These are phyloP conservation scores for Lepraria neglecta DNA, from an alignment of 495 filamentous ascomycete genomes.

Conservation along the genomic window DNA sequence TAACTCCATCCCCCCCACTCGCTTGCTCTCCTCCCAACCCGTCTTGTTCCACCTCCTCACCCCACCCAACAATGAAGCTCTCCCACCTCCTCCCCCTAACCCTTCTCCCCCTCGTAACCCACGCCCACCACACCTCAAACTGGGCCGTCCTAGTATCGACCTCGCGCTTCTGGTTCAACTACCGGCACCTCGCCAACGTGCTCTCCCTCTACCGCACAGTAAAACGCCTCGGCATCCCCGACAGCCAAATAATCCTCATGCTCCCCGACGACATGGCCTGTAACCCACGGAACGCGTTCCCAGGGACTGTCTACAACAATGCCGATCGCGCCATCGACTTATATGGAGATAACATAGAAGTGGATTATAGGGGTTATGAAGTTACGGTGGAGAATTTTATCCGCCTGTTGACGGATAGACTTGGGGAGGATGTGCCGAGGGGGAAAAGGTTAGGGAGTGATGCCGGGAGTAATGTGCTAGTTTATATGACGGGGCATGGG, in stretches of 20 bases:
- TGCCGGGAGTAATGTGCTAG: conserved; percentile 88
- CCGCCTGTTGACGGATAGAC: conserved; percentile 83
- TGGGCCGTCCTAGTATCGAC: conserved; percentile 98
- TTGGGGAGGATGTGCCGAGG: conserved; percentile 85
- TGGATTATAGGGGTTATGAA: conserved; percentile 96
- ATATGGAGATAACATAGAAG: conserved; percentile 98
- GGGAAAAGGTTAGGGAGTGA: conserved; percentile 90
- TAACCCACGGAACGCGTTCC: conserved; percentile 96
- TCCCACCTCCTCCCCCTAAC: conserved; percentile 40
- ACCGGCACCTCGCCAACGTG: conserved; percentile 95
- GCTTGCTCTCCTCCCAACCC: not conserved
- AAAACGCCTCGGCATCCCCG: conserved; percentile 94
- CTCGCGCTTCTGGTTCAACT: conserved; percentile 99
- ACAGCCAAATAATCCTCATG: conserved; percentile 99
- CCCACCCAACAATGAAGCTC: conserved; percentile 20
- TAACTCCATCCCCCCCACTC: not conserved
- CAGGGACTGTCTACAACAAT: conserved; percentile 97
- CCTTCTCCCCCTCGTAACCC: conserved; percentile 40
- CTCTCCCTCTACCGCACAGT: conserved; percentile 97
- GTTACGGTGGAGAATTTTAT: conserved; percentile 99
- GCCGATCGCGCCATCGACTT: conserved; percentile 91
- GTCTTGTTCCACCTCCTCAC: not conserved
- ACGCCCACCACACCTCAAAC: conserved; percentile 87
- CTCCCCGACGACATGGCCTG: conserved; percentile 99
- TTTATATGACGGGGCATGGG: conserved; percentile 98